Base-by-base conservation (phyloP, 2,329 filamentous ascomycete species). In the Colletotrichum sublineola region DNA sequence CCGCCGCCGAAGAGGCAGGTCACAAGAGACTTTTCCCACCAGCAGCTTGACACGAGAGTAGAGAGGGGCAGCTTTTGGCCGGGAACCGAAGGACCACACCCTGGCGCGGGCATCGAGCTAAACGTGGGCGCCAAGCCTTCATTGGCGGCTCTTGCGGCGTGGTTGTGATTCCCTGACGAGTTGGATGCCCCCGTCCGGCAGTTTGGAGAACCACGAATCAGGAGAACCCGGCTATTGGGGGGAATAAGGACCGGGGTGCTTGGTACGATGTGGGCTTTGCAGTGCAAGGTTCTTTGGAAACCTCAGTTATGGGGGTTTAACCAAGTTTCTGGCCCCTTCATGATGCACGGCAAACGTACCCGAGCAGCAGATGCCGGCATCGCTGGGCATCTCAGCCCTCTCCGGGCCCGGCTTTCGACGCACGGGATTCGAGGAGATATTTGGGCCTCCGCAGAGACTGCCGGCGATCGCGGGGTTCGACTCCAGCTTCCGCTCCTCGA, bases 121-220 rank as follows among this genome's bases (percentile, higher is more conserved):
- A 20, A 12, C 33, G 36, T 36, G 18, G 36, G 36, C 20, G 46
- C n/a, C 48, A 18, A 20, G 20, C n/a, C 61, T 63, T 44, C 14
- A 68, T 71, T 71, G 68, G 68, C 68, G 68, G 63, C 57, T 42
- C 46, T 14, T 4, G 42, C 18, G 36, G 31, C 8, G 56, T 29
- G n/a, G 40, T 24, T 15, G 40, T 60, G 58, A 44, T 40, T 11
- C 61, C 48, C 61, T 20, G 44, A 20, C n/a, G 36, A 58, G 58
- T 63, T 40, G 33, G 24, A 46, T 50, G 11, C 29, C 24, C 24
- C 24, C 38, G n/a, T 20, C 53, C 61, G 52, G 63, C 63, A 46
- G 29, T 33, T 63, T 38, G 14, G 56, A 42, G 65, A 72, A 72
- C 69, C 69, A 72, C 69, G 69, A 72, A 72, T 72, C 69, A 71